phyloP scores from a whole-genome alignment of 164 flowering plant genomes.

The Saururus chinensis region DNA sequence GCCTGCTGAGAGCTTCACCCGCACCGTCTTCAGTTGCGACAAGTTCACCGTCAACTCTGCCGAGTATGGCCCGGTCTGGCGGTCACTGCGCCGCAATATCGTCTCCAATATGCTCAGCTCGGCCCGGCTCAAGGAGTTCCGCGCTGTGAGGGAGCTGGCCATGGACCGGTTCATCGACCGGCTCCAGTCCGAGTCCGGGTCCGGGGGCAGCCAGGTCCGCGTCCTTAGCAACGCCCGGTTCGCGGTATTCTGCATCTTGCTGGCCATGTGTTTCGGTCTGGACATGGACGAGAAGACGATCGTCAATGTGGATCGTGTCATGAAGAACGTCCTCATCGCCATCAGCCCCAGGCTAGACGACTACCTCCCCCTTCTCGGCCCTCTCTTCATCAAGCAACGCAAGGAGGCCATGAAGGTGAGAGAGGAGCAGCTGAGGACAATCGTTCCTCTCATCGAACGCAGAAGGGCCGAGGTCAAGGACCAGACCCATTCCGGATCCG shows the following conservation, averaged over 20 bases:
- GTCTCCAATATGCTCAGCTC: conserved; percentile 27
- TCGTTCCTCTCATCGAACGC: conserved; percentile 9
- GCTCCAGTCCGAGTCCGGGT: conserved; percentile 2
- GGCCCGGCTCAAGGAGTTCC: conserved; percentile 18
- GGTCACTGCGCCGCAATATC: conserved; percentile 32
- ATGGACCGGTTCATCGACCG: conserved; percentile 7
- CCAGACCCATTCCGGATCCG: not conserved
- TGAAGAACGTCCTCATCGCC: conserved; percentile 8
- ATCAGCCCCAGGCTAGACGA: conserved; percentile 9
- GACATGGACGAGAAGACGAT: conserved; percentile 21
- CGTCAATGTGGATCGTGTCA: conserved; percentile 11
- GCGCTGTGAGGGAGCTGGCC: conserved; percentile 24
- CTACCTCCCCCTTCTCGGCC: conserved; percentile 18
- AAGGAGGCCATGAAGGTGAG: conserved; percentile 4
- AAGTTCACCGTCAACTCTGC: conserved; percentile 24
- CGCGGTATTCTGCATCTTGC: conserved; percentile 27
- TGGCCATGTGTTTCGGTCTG: conserved; percentile 39
- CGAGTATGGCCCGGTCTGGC: conserved; percentile 35
- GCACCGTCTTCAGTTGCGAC: conserved; percentile 9
- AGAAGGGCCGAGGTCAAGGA: not conserved
- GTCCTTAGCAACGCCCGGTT: conserved; percentile 16
- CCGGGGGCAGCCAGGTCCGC: conserved; percentile 3
- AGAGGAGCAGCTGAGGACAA: not conserved
- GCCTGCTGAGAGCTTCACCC: conserved; percentile 9
- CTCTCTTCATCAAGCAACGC: conserved; percentile 12